These are phyloP conservation scores for Fusarium sulawesiense DNA, from an alignment of 2,329 filamentous ascomycete genomes.

Conservation along the genomic window DNA sequence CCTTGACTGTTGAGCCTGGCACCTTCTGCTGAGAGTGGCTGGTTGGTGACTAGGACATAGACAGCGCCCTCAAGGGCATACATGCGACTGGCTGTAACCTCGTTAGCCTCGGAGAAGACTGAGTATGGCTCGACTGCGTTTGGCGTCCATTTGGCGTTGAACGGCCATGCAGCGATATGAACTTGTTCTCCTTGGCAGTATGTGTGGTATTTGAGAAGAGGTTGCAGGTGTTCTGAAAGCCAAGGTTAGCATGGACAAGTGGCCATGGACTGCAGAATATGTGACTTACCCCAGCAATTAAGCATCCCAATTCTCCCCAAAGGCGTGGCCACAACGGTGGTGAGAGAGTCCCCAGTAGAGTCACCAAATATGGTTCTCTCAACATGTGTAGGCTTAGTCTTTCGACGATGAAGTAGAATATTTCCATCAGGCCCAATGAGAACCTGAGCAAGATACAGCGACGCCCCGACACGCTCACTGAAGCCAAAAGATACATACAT, in stretches of 20 bases:
- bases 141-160: conserved; percentile 58
- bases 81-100: conserved; percentile 56
- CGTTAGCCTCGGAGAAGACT: conserved; percentile 38
- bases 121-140: conserved; percentile 39
- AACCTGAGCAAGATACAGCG: conserved; percentile 58
- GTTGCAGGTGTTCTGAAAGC: conserved; percentile 12
- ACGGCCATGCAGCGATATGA: conserved; percentile 19
- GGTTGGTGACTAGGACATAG: conserved; percentile 64
- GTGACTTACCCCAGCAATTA: conserved; percentile 54
- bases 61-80: conserved; percentile 66
- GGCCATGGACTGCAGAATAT: too few relatives aligned
- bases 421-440: conserved; percentile 56
- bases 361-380: conserved; percentile 63
- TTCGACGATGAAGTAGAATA: conserved; percentile 55
- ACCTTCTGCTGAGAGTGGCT: conserved; percentile 54
- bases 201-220: conserved; percentile 21
- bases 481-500: conserved; percentile 58
- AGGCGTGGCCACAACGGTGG: background rate
- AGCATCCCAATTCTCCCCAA: conserved; percentile 52
- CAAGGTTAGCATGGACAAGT: background rate
- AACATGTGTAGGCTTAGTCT: conserved; percentile 65
- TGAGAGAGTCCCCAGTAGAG: conserved; percentile 6
- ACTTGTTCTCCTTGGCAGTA: conserved; percentile 20
- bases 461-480: conserved; percentile 51
- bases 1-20: conserved; percentile 47